Conservation (phyloP, 73 alveolate species). For the Tetrahymena elliotti region DNA sequence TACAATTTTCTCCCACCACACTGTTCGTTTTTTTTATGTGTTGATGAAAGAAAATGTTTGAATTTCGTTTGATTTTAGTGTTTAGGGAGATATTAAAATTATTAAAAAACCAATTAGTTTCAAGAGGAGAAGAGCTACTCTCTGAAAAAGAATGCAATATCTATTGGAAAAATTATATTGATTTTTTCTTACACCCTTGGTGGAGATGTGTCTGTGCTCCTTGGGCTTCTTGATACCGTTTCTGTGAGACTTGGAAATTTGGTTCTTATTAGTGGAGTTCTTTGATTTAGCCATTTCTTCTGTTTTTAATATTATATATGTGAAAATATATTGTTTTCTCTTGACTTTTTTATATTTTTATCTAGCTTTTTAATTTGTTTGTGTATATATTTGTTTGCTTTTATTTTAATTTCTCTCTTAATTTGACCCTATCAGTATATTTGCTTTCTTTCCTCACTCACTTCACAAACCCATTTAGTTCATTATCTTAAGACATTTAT, state of each 20-base stretch:
- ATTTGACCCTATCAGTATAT: not conserved
- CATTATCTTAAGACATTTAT: not conserved
- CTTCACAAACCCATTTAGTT: not conserved
- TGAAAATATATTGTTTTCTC: not conserved
- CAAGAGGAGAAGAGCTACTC: not conserved
- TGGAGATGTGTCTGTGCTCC: constrained; percentile 70
- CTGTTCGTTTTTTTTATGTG: too few relatives aligned
- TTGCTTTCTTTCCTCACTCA: not conserved
- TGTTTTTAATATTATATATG: constrained; percentile 1
- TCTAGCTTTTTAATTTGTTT: not conserved
- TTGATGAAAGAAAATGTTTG: not conserved
- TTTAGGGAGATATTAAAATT: not conserved
- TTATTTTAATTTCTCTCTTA: not conserved
- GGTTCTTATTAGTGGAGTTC: constrained; percentile 55
- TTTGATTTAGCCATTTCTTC: constrained; percentile 56
- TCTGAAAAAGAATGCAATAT: not conserved
- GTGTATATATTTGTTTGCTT: not conserved
- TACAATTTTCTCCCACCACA: not conserved
- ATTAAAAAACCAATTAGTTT: not conserved
- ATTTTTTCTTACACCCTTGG: constrained; percentile 47
- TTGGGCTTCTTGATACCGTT: constrained; percentile 79
- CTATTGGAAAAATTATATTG: not conserved
- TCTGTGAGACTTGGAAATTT: constrained; percentile 64
- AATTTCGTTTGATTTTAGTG: not conserved
- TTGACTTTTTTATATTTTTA: not conserved